phyloP scores from a whole-genome alignment of 768 basidiomycete genomes.

The Boletellus sp. region DNA sequence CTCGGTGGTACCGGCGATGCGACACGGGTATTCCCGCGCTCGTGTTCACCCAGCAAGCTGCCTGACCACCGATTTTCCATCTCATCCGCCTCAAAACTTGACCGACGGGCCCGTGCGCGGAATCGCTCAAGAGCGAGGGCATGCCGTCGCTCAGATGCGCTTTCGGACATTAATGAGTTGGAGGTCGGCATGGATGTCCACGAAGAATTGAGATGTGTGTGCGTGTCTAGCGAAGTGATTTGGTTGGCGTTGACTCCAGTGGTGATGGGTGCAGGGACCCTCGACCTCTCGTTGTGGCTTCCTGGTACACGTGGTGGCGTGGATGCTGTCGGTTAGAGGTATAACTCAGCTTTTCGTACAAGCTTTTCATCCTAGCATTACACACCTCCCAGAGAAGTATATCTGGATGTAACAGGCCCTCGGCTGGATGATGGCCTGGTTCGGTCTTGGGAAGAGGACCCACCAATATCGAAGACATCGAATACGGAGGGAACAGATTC shows the following conservation, averaged over 20 bases:
- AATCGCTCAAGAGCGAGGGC: slow-evolving; percentile 36
- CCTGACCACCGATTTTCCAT: slow-evolving; percentile 21
- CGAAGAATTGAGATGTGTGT: slow-evolving; percentile 21
- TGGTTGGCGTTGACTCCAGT: slow-evolving; percentile 5
- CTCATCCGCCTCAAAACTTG: slow-evolving; percentile 25
- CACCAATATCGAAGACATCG: slow-evolving; percentile 27
- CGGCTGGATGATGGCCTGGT: slow-evolving; percentile 10
- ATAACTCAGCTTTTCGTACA: slow-evolving; percentile 3
- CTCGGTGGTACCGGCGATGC: slow-evolving; percentile 13
- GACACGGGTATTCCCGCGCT: slow-evolving; percentile 6
- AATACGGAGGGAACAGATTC: slow-evolving; percentile 26
- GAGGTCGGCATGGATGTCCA: slow-evolving; percentile 33
- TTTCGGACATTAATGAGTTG: slow-evolving; percentile 44
- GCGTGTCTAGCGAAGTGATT: slow-evolving; percentile 11
- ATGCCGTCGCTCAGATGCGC: slow-evolving; percentile 40
- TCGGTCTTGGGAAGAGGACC: slow-evolving; percentile 18
- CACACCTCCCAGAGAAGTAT: slow-evolving; percentile 13
- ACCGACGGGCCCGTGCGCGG: slow-evolving; percentile 19
- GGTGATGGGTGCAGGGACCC: slow-evolving; percentile 11
- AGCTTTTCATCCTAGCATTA: neutral
- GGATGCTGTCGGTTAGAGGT: slow-evolving; percentile 12
- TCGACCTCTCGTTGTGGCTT: slow-evolving; percentile 14
- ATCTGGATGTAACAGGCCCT: slow-evolving; percentile 9
- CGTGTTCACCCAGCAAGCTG: slow-evolving; percentile 15
- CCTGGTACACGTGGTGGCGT: slow-evolving; percentile 10